Evolutionary conservation across 495 filamentous ascomycete species (phyloP).

Genomic region (Glarea lozoyensis): DNA sequence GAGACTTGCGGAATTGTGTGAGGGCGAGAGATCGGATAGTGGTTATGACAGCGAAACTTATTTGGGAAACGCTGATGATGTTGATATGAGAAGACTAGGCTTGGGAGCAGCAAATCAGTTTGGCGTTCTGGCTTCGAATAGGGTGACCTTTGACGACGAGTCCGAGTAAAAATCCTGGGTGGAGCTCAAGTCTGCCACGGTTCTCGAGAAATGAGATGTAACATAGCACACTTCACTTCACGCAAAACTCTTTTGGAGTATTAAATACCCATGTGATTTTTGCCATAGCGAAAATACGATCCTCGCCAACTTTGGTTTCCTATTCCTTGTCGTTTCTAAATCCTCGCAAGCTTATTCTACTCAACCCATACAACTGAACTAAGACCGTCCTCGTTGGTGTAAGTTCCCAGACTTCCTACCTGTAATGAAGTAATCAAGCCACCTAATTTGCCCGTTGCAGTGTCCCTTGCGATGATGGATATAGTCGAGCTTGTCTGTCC

Average conservation of each 20-base stretch:
- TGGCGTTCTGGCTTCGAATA: constrained; percentile 7
- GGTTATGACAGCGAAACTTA: background rate
- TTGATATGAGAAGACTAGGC: constrained; percentile 9
- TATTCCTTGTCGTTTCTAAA: no score
- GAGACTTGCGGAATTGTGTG: constrained; percentile 44
- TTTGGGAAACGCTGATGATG: background rate
- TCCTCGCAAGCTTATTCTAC: no score
- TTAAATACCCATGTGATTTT: no score
- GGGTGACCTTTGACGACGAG: no score
- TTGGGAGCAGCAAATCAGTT: constrained; percentile 10
- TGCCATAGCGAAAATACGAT: no score
- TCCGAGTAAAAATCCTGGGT: no score
- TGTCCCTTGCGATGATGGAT: constrained; percentile 48
- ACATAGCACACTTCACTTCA: no score
- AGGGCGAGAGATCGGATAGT: constrained; percentile 18
- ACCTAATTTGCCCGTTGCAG: constrained; percentile 39
- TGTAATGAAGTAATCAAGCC: constrained; percentile 31
- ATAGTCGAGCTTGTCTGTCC: constrained; percentile 48
- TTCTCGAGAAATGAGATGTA: no score
- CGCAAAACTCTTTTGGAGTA: no score
- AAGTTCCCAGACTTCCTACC: constrained; percentile 30
- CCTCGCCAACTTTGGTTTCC: no score
- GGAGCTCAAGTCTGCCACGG: no score
- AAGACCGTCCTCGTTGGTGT: constrained; percentile 36
- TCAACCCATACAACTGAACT: constrained; percentile 37